phyloP scores from a whole-genome alignment of 140 eudicot species.

The Senecio squalidus region DNA sequence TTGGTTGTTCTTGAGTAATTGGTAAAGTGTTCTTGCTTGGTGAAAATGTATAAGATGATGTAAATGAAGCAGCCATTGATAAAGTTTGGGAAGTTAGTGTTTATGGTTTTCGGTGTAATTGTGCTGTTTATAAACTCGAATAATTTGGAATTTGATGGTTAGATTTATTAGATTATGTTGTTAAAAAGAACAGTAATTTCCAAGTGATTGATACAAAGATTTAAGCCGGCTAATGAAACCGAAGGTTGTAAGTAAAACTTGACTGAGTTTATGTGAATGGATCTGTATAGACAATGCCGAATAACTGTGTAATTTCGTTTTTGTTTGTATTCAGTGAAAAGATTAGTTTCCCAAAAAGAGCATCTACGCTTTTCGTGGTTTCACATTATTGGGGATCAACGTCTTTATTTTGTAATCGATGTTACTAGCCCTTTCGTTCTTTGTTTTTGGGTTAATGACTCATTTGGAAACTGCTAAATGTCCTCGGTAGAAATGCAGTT shows the following conservation, averaged over 20 bases:
- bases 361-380: not conserved
- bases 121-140: slow-evolving; percentile 13
- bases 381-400: not conserved
- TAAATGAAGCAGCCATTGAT: slow-evolving; percentile 35
- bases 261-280: slow-evolving; percentile 1
- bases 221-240: slow-evolving; percentile 25
- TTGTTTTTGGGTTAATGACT: too few species aligned
- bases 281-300: not conserved
- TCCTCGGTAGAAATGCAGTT: too few species aligned
- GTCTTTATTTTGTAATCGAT: too few species aligned
- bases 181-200: slow-evolving; percentile 4
- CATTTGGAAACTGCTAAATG: too few species aligned
- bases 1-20: slow-evolving; percentile 16
- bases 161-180: slow-evolving; percentile 5
- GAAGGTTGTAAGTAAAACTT: slow-evolving; percentile 8
- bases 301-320: not conserved
- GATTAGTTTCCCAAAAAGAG: not conserved
- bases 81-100: not conserved
- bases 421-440: too few species aligned
- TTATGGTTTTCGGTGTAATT: not conserved
- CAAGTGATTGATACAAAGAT: slow-evolving; percentile 10
- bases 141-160: slow-evolving; percentile 19
- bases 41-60: slow-evolving; percentile 23
- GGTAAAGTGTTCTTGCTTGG: slow-evolving; percentile 22
- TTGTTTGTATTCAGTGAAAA: slow-evolving; percentile 11